These are phyloP conservation scores for Skeletonema tropicum DNA, from an alignment of 108 stramenopile species.

Conservation along the genomic window DNA sequence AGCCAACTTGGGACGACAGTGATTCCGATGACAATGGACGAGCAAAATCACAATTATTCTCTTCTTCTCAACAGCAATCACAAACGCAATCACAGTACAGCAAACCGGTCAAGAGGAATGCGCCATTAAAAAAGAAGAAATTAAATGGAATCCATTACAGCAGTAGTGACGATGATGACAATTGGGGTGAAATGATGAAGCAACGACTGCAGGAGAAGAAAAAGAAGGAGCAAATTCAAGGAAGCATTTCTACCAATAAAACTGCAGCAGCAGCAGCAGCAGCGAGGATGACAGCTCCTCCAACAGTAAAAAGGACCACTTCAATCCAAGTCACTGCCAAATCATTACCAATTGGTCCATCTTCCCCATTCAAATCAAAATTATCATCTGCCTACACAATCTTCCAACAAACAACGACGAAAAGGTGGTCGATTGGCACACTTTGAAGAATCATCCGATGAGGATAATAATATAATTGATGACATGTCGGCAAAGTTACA, in stretches of 20 bases:
- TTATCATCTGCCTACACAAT: neutral
- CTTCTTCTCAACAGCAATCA: too few species aligned
- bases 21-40: neutral
- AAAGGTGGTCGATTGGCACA: neutral
- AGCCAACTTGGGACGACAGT: neutral
- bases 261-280: too few species aligned
- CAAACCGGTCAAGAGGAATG: neutral
- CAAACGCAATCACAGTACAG: neutral
- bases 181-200: neutral
- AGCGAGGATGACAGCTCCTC: too few species aligned
- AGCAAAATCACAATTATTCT: too few species aligned
- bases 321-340: neutral
- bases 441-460: neutral
- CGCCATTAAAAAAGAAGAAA: neutral
- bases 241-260: too few species aligned
- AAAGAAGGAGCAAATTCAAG: neutral
- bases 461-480: neutral
- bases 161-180: neutral
- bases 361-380: neutral
- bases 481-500: neutral
- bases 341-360: neutral
- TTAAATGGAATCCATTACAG: neutral
- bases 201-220: neutral
- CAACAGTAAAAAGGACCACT: neutral
- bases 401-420: neutral